Evolutionary conservation across 2,329 filamentous ascomycete genomes (phyloP), one percentile per base, ranked within the genome.

Genomic region (Dothiorella sarmentorum): DNA sequence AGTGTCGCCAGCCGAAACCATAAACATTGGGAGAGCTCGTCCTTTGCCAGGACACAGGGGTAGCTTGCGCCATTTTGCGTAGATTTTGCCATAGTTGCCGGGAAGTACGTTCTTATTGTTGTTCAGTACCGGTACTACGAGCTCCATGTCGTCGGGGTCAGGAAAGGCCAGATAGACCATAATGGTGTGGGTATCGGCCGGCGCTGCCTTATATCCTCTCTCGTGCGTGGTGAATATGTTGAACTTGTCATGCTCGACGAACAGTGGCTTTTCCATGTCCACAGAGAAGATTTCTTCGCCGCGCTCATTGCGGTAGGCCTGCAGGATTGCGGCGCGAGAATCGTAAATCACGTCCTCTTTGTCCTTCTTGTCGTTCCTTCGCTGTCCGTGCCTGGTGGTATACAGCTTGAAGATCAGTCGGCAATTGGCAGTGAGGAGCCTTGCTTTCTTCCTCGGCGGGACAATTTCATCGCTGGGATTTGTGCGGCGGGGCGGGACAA

Each of bases 11-110:
- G 22, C 49, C 3, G 18, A 3, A 10, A 35, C 29, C 20, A 53
- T 37, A 4, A 17, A 2, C 33, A 53, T 17, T 3, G 49, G 33
- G 24, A 18, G n/a, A 4, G 20, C 6, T 13, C 18, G 6, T 2
- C 31, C 22, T 4, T 29, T 27, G 4, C 26, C 56, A 38, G 59
- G 68, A 59, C 60, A 63, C 4, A 65, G 52, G 4, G 72, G 67
- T 4, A 76, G 64, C 20, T 69, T 63, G 2, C 56, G 49, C 67
- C 69, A 75, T 7, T 57, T 63, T 7, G 67, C 38, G 13, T 31
- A 13, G 15, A 56, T 5, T 20, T 33, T 43, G 52, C 31, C 52
- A 13, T 7, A 15, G 2, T 22, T 42, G 15, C 17, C n/a, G 6
- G 52, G 26, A 3, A 56, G 18, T 1, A 11, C 4, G 15, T 56